Base-by-base conservation (phyloP, 345 rosid genomes). In the Pistacia atlantica region DNA sequence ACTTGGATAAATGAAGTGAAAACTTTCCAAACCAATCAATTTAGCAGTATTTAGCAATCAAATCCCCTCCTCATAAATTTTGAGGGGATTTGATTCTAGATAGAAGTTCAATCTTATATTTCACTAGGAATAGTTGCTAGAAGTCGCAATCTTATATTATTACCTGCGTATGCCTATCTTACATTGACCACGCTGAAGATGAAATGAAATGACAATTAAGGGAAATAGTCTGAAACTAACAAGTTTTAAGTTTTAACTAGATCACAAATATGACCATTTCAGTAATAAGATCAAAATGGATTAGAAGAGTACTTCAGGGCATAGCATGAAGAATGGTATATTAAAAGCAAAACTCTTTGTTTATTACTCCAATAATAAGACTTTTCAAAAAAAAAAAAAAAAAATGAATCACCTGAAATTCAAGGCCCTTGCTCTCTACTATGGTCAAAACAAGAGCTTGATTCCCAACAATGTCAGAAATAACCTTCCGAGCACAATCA, bases 371-470 rank as follows among this genome's bases (percentile, higher is more conserved):
- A 22, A 58, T 42, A 42, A 11, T 13, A 35, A 71, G 18, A 11
- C 4, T 37, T 37, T 70, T 5, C n/a, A 22, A 1, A 25, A 58
- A 20, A 18, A 22, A 25, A 25, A 22, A 22, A 25, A 25, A 25
- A 25, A 25, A 25, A 25, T 25, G 58, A 33, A 63, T 64, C 6
- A 86, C 89, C 91, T 84, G 86, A 80, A 88, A 88, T 77, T 88
- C 87, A 37, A 88, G 71, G 66, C 91, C 91, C 25, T 80, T 84
- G 84, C 91, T 78, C 59, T 88, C 89, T 5, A 86, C 51, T 22
- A 82, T 68, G 11, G 85, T 88, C 75, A 86, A 67, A 20, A 86
- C 84, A 70, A 88, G 91, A 48, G 91, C 91, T 64, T 88, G 86
- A 68, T 82, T 86, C 57, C 87, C 85, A 13, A 86, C 81, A 64